phyloP scores from a whole-genome alignment of 2,329 filamentous ascomycete genomes.

The Tolypocladium ovalisporum region DNA sequence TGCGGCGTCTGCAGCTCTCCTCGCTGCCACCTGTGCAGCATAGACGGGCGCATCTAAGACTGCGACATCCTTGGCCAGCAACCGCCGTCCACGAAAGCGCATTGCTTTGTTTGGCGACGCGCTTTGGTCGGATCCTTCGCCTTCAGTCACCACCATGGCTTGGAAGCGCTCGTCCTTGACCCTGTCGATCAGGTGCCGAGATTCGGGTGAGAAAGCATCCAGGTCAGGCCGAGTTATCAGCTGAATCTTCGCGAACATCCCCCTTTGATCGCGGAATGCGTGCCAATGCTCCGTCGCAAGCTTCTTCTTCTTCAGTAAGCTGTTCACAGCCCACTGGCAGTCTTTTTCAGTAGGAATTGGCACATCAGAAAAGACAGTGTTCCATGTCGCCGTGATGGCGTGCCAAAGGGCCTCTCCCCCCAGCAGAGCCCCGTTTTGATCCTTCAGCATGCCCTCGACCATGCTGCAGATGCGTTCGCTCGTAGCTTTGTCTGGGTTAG shows the following conservation, averaged over 20 bases:
- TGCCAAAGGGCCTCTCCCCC: constrained; percentile 39
- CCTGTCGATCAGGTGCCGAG: constrained; percentile 30
- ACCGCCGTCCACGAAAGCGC: constrained; percentile 19
- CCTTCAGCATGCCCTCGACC: constrained; percentile 17
- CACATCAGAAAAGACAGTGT: constrained; percentile 25
- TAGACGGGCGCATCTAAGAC: constrained; percentile 41
- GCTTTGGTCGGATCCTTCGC: neutral
- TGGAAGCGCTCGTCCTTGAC: constrained; percentile 35
- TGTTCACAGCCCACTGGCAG: constrained; percentile 26
- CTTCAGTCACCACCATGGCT: constrained; percentile 12
- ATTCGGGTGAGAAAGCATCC: constrained; percentile 30
- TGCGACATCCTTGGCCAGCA: constrained; percentile 32
- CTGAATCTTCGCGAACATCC: constrained; percentile 31
- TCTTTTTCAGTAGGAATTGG: constrained; percentile 28
- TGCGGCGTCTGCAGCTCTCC: constrained; percentile 13
- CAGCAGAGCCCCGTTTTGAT: constrained; percentile 35
- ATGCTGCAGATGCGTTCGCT: constrained; percentile 12
- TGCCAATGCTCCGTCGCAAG: constrained; percentile 29
- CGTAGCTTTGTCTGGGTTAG: neutral
- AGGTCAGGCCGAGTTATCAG: constrained; percentile 31
- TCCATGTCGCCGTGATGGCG: constrained; percentile 34
- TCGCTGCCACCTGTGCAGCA: constrained; percentile 24
- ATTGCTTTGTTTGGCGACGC: constrained; percentile 7
- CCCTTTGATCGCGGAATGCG: constrained; percentile 28
- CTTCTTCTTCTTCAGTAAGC: constrained; percentile 24